phyloP scores from a whole-genome alignment of 441 rosid genomes.

The Mallotus japonicus region DNA sequence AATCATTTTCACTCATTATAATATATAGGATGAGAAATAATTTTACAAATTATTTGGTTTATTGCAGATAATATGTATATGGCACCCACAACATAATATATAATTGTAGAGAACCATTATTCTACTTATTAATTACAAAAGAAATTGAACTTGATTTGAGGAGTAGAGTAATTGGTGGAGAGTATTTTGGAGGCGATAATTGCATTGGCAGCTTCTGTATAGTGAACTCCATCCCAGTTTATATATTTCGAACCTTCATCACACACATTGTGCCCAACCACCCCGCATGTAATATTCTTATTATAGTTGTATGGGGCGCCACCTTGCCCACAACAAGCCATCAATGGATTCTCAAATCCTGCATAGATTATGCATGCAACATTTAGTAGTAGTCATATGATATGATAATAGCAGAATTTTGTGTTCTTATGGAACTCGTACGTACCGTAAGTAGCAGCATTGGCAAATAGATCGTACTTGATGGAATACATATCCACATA shows the following conservation, averaged over 20 bases:
- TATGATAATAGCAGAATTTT: too few relatives aligned
- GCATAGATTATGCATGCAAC: background rate
- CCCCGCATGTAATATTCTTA: constrained; percentile 41
- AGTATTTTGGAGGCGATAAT: constrained; percentile 38
- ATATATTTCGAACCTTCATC: constrained; percentile 37
- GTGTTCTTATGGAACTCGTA: background rate
- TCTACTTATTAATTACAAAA: constrained; percentile 23
- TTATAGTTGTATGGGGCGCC: constrained; percentile 54
- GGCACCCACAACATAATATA: too few relatives aligned
- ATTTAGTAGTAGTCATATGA: background rate
- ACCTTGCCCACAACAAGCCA: constrained; percentile 60
- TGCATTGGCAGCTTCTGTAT: constrained; percentile 62
- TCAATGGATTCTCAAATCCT: constrained; percentile 59
- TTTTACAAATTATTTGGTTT: too few relatives aligned
- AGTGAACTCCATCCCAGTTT: constrained; percentile 71
- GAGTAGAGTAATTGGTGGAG: constrained; percentile 38
- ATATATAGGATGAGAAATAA: too few relatives aligned
- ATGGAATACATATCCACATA: constrained; percentile 39
- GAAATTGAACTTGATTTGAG: constrained; percentile 30
- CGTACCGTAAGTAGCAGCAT: constrained; percentile 42
- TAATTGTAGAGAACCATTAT: too few relatives aligned
- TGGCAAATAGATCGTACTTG: constrained; percentile 46
- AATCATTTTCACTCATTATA: too few relatives aligned
- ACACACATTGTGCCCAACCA: constrained; percentile 42
- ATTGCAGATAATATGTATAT: too few relatives aligned